A percentile compares a stretch with the other conserved stretches of the same genome.
These are phyloP conservation scores for Yamadazyma tumulicola DNA, from an alignment of 805 yeast species.

Conservation along the genomic window DNA sequence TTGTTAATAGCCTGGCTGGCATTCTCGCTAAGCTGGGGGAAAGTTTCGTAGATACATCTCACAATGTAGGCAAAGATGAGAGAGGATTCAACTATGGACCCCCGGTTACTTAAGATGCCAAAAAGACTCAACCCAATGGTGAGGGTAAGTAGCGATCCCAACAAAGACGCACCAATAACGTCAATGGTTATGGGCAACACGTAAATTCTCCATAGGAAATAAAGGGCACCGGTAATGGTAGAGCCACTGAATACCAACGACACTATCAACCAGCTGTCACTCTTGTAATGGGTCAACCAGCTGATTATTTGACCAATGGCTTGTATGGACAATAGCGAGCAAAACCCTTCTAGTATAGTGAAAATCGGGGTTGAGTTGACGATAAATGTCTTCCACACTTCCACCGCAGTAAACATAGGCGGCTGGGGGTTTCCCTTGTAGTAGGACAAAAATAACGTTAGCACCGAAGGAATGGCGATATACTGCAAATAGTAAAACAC, in stretches of 20 bases:
- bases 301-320: conserved; percentile 80
- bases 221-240: conserved; percentile 70
- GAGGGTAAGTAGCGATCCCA: conserved; percentile 81
- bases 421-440: conserved; percentile 28
- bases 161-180: conserved; percentile 69
- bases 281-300: conserved; percentile 59
- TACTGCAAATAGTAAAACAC: conserved; percentile 77
- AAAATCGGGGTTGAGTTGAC: conserved; percentile 85
- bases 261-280: conserved; percentile 77
- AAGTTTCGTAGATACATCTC: conserved; percentile 87
- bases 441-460: conserved; percentile 63
- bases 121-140: conserved; percentile 71
- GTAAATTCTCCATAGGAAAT: conserved; percentile 80
- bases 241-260: conserved; percentile 71
- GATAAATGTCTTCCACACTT: conserved; percentile 69
- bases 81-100: conserved; percentile 89
- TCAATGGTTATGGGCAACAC: conserved; percentile 71
- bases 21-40: conserved; percentile 75
- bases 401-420: conserved; percentile 24
- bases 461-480: conserved; percentile 72
- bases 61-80: conserved; percentile 86
- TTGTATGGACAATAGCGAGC: conserved; percentile 87
- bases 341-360: conserved; percentile 88
- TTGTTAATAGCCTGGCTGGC: conserved; percentile 21
- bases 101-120: conserved; percentile 80